phyloP scores from a whole-genome alignment of 139 green algal species.

The Chlamydomonas incerta region DNA sequence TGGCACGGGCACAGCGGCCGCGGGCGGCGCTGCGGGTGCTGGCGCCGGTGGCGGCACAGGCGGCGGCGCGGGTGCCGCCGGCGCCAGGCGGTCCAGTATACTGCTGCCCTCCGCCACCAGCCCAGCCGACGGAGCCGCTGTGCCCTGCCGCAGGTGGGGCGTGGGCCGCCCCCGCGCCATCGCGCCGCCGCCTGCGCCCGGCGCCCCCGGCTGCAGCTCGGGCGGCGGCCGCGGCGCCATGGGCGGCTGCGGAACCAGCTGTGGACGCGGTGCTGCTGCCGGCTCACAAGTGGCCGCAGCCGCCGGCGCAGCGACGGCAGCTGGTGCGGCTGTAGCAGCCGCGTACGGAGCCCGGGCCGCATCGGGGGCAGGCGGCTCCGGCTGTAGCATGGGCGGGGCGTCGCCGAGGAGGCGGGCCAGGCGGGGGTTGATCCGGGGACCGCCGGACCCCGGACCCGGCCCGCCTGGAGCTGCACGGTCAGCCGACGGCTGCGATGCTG shows the following conservation, averaged over 20 bases:
- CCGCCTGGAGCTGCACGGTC: background rate
- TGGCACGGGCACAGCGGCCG: too few relatives aligned
- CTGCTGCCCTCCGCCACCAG: background rate
- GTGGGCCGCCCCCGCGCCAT: too few relatives aligned
- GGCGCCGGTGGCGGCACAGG: background rate
- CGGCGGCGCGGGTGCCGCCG: background rate
- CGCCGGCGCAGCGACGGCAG: too few relatives aligned
- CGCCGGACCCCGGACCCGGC: too few relatives aligned
- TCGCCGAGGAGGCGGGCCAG: constrained; percentile 4
- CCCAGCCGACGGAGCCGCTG: too few relatives aligned
- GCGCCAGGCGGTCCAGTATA: constrained; percentile 25
- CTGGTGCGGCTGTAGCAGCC: too few relatives aligned
- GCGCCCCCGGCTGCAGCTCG: background rate
- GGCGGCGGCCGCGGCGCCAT: too few relatives aligned
- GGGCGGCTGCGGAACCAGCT: too few relatives aligned
- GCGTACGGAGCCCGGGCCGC: too few relatives aligned
- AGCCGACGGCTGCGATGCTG: background rate
- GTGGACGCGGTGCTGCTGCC: too few relatives aligned
- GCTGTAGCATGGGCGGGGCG: background rate
- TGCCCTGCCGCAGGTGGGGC: background rate
- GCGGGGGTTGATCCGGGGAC: background rate
- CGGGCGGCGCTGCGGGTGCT: background rate
- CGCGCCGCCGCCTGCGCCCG: too few relatives aligned
- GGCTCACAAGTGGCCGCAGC: too few relatives aligned
- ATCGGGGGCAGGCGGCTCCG: background rate